A percentile compares a stretch with the other conserved stretches of the same genome.
These are phyloP conservation scores for Chionographis japonica DNA, from an alignment of 106 monocot species.

Conservation along the genomic window DNA sequence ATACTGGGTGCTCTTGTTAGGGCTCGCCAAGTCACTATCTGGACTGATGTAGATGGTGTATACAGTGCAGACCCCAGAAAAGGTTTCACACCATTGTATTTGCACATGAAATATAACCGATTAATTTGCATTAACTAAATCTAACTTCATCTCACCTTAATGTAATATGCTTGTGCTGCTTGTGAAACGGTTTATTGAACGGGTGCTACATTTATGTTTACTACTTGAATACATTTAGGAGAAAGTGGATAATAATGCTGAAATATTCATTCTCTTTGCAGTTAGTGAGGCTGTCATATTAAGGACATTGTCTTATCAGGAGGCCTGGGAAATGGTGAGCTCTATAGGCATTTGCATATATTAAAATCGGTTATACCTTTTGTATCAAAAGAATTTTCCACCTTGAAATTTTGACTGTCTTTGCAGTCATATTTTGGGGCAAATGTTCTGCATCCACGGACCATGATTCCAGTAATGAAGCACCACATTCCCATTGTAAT, in stretches of 20 bases:
- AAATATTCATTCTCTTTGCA: conserved; percentile 36
- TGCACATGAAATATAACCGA: neutral
- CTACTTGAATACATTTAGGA: neutral
- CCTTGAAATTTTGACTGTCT: conserved; percentile 1
- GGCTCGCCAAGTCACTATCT: conserved; percentile 90
- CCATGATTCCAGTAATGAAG: conserved; percentile 96
- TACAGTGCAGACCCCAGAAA: conserved; percentile 98
- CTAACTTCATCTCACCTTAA: neutral
- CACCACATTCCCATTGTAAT: conserved; percentile 86
- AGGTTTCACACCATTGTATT: conserved; percentile 39
- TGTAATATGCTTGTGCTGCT: neutral
- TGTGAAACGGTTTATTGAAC: no score
- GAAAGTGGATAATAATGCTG: neutral
- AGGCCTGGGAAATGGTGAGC: conserved; percentile 99
- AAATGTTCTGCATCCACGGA: conserved; percentile 97
- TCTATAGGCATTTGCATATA: neutral
- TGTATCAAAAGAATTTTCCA: neutral
- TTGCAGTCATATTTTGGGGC: conserved; percentile 98
- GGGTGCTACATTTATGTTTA: neutral
- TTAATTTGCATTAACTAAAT: no score
- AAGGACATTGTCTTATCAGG: conserved; percentile 87
- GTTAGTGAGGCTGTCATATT: conserved; percentile 96
- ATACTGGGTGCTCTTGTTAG: conserved; percentile 83
- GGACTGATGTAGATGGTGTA: conserved; percentile 99
- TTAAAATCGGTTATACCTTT: neutral